Evolutionary conservation across 805 yeast genomes (phyloP), one percentile per base, ranked within the genome.

Genomic region (Saturnispora mendoncae): DNA sequence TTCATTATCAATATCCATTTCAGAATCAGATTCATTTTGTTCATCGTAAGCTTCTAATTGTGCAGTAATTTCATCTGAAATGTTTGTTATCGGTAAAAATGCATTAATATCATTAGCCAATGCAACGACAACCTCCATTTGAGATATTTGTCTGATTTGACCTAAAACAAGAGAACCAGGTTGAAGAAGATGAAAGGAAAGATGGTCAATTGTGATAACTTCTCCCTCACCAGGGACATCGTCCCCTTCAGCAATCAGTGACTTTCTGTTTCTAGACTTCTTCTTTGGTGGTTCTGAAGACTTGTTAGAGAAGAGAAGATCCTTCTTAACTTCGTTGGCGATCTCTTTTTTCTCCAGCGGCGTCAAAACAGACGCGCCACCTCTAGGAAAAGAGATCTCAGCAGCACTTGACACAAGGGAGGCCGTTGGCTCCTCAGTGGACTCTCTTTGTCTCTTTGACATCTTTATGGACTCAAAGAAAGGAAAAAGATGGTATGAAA

Each of bases 311-410:
- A 84, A 84, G 38, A 88, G 66, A 31, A 84, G 92, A 64, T 92
- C 98, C 48, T 74, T 76, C 18, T 88, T 79, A 37, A 90, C 99
- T 61, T 90, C 94, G 57, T 86, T 87, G 31, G 95, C 80, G 39
- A 90, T 90, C 57, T 86, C 92, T 59, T 86, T 87, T 50, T 86
- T 78, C 63, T 92, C 99, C 50, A 92, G 66, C 6, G 97, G 87
- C 3, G 95, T 76, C 55, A 92, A 71, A 20, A 78, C 84, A 21
- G 90, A 74, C 10, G 81, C 77, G 38, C 98, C 98, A 52, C 98
- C 98, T 76, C 99, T 83, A 38, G 98, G 98, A 58, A 92, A 92
- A 10, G 82, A 69, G 32, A 70, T 65, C 44, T 79, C 84, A 45
- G 60, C 61, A 12, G 56, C 47, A 19, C 50, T 55, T 7, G 53